A percentile compares a stretch with the other conserved stretches of the same genome.
Conservation (phyloP, 768 basidiomycete genomes). For the Lactarius tabidus region DNA sequence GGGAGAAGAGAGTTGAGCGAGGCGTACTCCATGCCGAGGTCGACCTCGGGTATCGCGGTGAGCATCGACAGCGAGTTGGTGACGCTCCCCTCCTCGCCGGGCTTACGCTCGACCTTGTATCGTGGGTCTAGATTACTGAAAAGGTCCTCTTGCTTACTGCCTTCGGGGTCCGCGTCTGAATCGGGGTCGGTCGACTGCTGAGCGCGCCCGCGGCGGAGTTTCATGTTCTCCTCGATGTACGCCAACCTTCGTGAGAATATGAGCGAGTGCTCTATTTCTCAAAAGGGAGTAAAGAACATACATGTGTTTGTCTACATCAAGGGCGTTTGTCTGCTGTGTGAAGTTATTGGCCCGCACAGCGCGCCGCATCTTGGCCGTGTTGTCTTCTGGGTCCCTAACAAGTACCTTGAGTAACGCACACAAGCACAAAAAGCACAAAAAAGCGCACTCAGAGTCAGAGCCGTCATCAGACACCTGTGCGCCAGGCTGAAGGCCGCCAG, state of each 20-base stretch:
- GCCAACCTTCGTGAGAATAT: slow-evolving; percentile 67
- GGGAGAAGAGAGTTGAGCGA: too few relatives aligned
- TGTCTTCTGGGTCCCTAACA: slow-evolving; percentile 56
- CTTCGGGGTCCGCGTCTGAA: slow-evolving; percentile 36
- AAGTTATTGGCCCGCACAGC: slow-evolving; percentile 88
- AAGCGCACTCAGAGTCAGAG: slow-evolving; percentile 59
- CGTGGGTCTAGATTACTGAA: slow-evolving; percentile 67
- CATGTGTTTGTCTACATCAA: slow-evolving; percentile 99
- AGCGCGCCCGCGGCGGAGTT: slow-evolving; percentile 56
- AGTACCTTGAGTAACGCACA: background rate
- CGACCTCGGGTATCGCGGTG: slow-evolving; percentile 96
- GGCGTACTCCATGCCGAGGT: slow-evolving; percentile 96
- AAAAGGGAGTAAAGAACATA: slow-evolving; percentile 36
- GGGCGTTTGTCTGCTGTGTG: slow-evolving; percentile 92
- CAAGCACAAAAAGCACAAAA: background rate
- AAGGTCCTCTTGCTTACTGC: slow-evolving; percentile 58
- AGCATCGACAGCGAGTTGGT: slow-evolving; percentile 94
- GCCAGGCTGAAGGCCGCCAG: slow-evolving; percentile 56
- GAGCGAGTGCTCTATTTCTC: background rate
- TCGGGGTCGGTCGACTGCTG: slow-evolving; percentile 34
- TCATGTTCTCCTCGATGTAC: slow-evolving; percentile 93
- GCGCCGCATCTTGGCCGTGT: slow-evolving; percentile 65
- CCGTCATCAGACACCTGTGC: slow-evolving; percentile 33
- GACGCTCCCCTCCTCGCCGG: slow-evolving; percentile 84
- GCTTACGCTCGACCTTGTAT: slow-evolving; percentile 50